Evolutionary conservation across 306 rosid genomes (phyloP), one percentile per base, ranked within the genome.

Genomic region (Begonia loranthoides): DNA sequence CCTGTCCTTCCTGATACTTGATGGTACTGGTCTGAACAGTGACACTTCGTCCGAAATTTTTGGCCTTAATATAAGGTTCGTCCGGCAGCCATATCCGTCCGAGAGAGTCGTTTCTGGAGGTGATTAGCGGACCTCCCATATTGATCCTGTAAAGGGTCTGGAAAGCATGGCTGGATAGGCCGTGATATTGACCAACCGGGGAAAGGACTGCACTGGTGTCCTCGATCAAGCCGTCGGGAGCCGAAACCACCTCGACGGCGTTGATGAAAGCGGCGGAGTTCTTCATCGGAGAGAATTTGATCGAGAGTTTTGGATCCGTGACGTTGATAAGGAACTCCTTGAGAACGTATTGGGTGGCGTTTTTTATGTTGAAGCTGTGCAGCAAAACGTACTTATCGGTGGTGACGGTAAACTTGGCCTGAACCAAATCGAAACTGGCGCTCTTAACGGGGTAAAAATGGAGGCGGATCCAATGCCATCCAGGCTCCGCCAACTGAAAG

Each of bases 391-490:
- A 62, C 4, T 62, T 17, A 0, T 78, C 52, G 12, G 90, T 68
- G 4, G 17, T 2, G 5, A 82, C 82, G 3, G 85, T 71, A 13
- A 82, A 82, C 15, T 83, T 72, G 0, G 90, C 80, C 48, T 67
- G 65, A 6, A 67, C 51, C 6, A 82, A 80, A 70, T 78, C 80
- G 28, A 72, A 75, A 9, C 60, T 52, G 0, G 16, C 55, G 51
- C 61, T 73, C 39, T 72, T 67, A 0, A 82, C 22, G 0, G 90
- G 90, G 36, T 19, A 60, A 60, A 82, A 73, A 63, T 82, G 78
- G 39, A 78, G 80, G 4, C 90, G 69, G 12, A 82, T 1, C 90
- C 90, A 82, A 58, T 78, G 90, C 17, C 60, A 82, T 0, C 90
- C 90, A 0, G 86, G 74, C 3, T 78, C 62, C 10, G 54, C 38